Conservation (phyloP, 805 yeast genomes). For the Candida schatavii region DNA sequence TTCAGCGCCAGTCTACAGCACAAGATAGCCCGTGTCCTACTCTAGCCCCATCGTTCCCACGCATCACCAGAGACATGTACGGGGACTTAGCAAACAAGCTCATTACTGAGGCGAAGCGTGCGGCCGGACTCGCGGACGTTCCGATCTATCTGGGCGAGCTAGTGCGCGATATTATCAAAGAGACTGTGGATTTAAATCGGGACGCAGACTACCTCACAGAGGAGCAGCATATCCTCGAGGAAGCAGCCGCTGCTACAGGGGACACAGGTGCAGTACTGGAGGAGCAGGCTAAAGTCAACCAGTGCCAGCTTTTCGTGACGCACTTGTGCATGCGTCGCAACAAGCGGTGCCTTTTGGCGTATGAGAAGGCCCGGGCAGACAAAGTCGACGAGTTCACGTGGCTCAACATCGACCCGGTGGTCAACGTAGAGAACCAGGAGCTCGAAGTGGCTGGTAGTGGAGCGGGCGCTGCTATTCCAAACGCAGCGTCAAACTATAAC, state of each 20-base stretch:
- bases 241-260: conserved; percentile 12
- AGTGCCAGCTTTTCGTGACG: conserved; percentile 66
- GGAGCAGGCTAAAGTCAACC: conserved; percentile 46
- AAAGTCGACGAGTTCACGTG: conserved; percentile 67
- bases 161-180: conserved; percentile 67
- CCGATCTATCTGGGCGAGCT: conserved; percentile 74
- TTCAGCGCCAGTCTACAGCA: too few species aligned
- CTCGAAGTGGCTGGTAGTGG: neutral
- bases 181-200: conserved; percentile 59
- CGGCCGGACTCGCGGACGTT: conserved; percentile 58
- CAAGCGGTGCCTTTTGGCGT: conserved; percentile 85
- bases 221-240: conserved; percentile 19
- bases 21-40: too few species aligned
- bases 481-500: neutral
- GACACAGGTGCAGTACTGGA: conserved; percentile 9
- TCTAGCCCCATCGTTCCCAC: too few species aligned
- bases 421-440: conserved; percentile 9
- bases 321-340: conserved; percentile 80
- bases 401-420: conserved; percentile 58
- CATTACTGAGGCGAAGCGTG: conserved; percentile 79
- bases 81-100: conserved; percentile 86
- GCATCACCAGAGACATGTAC: conserved; percentile 52
- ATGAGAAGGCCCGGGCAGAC: conserved; percentile 69
- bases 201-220: conserved; percentile 50
- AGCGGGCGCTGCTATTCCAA: neutral